Base-by-base conservation (phyloP, 2,329 filamentous ascomycete species). In the Hypoxylon sp. region DNA sequence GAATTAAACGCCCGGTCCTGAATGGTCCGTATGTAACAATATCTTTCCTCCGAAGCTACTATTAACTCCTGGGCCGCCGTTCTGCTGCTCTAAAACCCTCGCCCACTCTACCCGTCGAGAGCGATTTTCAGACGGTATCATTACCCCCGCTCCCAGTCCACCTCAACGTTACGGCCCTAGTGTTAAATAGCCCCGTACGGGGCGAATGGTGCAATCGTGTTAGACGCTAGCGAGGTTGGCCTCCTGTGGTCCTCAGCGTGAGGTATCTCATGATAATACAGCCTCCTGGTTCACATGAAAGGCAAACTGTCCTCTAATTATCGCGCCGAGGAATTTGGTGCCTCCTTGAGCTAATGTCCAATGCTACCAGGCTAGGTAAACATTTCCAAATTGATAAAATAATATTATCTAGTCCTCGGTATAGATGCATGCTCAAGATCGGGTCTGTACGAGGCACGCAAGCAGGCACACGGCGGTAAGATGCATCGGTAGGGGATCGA, bases 81-180 rank as follows among this genome's bases (percentile, higher is more conserved):
- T 40, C 44, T 49, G 41, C 31, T 36, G 40, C 34, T 51, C 51
- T 44, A 43, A 27, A 43, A 15, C 29, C 41, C 32, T 41, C 32
- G 31, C 31, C 47, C 35, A 46, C 31, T 46, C n/a, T 30, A 52
- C 30, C 35, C 17, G 38, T 21, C n/a, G n/a, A 54, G 49, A 57
- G 42, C 41, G 49, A 54, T 51, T 44, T 51, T 21, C 48, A 48
- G 51, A 55, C 55, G 34, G 55, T 55, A 51, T 48, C 51, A 51
- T 48, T 46, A 29, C 26, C 40, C 51, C 53, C 55, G 51, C 55
- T 51, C 55, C 55, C 55, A 52, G 35, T 41, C 41, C 29, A 44
- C 46, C 15, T 49, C 47, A 45, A 48, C 51, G 55, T 58, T 58
- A 51, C 55, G 55, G 55, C 51, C 55, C 55, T 58, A 58, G 49